Percentiles rank a stretch among this genome's conserved stretches.
phyloP scores from a whole-genome alignment of 2,329 filamentous ascomycete species.

The Venturia carpophila region DNA sequence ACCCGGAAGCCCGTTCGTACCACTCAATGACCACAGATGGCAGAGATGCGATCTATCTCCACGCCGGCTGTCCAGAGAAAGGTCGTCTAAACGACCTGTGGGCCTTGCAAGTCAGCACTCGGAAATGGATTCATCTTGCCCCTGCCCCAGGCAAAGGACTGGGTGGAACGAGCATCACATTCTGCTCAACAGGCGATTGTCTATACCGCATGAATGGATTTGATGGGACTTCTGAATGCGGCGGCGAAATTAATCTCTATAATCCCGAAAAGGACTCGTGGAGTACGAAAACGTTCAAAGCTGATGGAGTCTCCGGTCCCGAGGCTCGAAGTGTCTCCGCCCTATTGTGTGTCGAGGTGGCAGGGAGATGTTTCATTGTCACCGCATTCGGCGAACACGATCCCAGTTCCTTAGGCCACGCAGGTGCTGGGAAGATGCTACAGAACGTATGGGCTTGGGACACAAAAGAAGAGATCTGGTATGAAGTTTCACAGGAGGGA shows the following conservation, averaged over 20 bases:
- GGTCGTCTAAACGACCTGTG: constrained; percentile 48
- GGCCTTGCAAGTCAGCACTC: constrained; percentile 42
- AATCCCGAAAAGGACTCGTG: constrained; percentile 34
- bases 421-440: constrained; percentile 50
- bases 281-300: constrained; percentile 27
- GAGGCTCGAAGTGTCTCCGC: constrained; percentile 43
- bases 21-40: constrained; percentile 60
- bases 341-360: constrained; percentile 36
- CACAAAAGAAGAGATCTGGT: constrained; percentile 30
- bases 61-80: constrained; percentile 62
- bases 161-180: constrained; percentile 36
- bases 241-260: constrained; percentile 62
- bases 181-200: constrained; percentile 28
- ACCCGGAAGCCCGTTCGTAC: constrained; percentile 61
- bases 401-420: constrained; percentile 46
- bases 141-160: constrained; percentile 33
- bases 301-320: constrained; percentile 42
- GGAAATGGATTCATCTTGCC: constrained; percentile 46
- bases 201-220: constrained; percentile 41
- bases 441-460: constrained; percentile 45
- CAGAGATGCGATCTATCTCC: constrained; percentile 55
- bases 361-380: constrained; percentile 34
- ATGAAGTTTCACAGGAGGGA: constrained; percentile 24
- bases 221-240: constrained; percentile 49
- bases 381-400: constrained; percentile 49